These are phyloP conservation scores for Nicotiana sylvestris DNA, from an alignment of 257 asterid genomes.

Conservation along the genomic window DNA sequence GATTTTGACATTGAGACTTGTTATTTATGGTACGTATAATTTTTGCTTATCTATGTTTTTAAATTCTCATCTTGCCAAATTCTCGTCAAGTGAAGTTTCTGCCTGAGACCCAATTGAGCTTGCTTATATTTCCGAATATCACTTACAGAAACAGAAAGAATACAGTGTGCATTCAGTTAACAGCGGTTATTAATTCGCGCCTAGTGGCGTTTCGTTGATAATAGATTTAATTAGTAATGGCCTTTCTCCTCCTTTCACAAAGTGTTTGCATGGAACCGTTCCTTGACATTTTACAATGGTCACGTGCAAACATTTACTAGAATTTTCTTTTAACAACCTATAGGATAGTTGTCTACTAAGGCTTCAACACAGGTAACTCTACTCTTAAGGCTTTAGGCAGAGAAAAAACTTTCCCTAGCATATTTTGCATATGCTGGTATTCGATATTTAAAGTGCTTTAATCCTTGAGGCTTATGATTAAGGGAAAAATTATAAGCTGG, in stretches of 20 bases:
- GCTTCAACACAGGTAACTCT: too few species aligned
- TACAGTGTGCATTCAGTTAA: too few species aligned
- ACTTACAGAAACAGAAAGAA: not conserved
- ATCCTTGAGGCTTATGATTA: not conserved
- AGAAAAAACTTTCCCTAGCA: not conserved
- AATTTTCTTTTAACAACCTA: too few species aligned
- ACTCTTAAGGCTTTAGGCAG: too few species aligned
- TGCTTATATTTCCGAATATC: not conserved
- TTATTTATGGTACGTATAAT: not conserved
- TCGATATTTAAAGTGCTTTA: not conserved
- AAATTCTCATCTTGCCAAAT: not conserved
- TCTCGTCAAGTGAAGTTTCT: not conserved
- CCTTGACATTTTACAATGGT: not conserved
- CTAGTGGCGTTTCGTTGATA: not conserved
- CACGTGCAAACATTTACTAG: not conserved
- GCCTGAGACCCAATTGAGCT: not conserved
- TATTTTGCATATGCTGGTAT: not conserved
- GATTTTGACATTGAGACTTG: not conserved
- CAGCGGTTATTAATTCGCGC: not conserved
- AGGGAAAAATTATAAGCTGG: not conserved
- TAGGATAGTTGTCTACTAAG: too few species aligned
- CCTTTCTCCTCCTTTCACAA: not conserved
- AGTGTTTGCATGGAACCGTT: not conserved
- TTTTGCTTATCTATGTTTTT: not conserved
- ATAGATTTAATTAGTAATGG: not conserved